A percentile compares a stretch with the other conserved stretches of the same genome.
Evolutionary conservation across 179 eudicot species (phyloP).

Genomic region (Silene coronaria): DNA sequence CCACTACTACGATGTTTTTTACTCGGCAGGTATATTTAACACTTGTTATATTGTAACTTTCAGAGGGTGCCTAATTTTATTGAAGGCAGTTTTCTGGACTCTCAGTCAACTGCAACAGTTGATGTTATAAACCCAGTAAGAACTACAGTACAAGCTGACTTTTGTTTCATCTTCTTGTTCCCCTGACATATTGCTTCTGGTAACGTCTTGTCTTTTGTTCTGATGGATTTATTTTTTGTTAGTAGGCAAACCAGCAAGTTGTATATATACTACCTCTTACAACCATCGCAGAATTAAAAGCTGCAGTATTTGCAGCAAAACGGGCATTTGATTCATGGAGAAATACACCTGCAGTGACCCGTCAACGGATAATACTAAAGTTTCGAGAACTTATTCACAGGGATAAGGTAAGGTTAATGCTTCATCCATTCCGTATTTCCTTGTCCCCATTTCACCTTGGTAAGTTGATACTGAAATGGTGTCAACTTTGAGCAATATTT

Average conservation of each 20-base stretch:
- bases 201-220: conserved; percentile 1
- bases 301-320: conserved; percentile 83
- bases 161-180: conserved; percentile 11
- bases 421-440: background rate
- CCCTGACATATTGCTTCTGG: background rate
- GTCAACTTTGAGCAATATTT: background rate
- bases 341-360: conserved; percentile 51
- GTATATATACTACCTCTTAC: conserved; percentile 75
- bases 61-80: conserved; percentile 81
- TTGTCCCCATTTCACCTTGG: background rate
- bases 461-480: background rate
- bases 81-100: conserved; percentile 70
- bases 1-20: background rate
- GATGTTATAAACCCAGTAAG: conserved; percentile 85
- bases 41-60: conserved; percentile 9
- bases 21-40: conserved; percentile 4
- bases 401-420: conserved; percentile 44
- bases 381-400: conserved; percentile 77
- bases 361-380: conserved; percentile 67
- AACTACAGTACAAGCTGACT: conserved; percentile 9
- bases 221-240: conserved; percentile 1
- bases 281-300: conserved; percentile 55
- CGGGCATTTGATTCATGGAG: conserved; percentile 73
- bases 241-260: conserved; percentile 84
- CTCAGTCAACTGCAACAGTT: conserved; percentile 48